These are phyloP conservation scores for Sporothrix brunneoviolacea DNA, from an alignment of 2,329 filamentous ascomycete species.

Conservation along the genomic window DNA sequence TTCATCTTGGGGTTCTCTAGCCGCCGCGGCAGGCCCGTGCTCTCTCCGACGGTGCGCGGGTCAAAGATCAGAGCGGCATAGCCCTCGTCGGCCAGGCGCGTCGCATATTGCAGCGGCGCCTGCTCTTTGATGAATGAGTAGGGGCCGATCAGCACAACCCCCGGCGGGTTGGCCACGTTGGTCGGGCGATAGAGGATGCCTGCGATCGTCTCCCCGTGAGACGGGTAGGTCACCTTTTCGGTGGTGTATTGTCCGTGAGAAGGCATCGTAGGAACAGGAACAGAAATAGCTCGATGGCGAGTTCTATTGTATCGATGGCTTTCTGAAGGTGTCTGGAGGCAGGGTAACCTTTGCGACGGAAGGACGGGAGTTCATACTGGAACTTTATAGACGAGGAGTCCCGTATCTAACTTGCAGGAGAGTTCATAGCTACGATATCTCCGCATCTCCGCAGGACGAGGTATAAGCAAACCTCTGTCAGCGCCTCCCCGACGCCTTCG, in stretches of 20 bases:
- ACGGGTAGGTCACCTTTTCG: constrained; percentile 10
- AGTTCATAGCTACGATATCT: no score
- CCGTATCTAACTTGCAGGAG: no score
- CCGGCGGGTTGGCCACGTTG: constrained; percentile 1
- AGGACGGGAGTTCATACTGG: no score
- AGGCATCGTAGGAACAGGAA: no score
- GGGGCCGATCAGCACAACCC: constrained; percentile 2
- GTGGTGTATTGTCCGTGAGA: constrained; percentile 10
- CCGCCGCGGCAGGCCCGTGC: constrained; percentile 5
- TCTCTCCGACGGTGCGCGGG: constrained; percentile 8
- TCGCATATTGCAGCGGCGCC: constrained; percentile 2
- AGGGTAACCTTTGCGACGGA: no score
- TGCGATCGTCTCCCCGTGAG: constrained; percentile 8
- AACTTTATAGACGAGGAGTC: no score
- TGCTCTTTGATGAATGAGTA: constrained; percentile 9
- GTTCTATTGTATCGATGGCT: no score
- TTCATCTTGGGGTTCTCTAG: constrained; percentile 9
- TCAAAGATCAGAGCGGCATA: constrained; percentile 6
- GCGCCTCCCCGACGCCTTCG: no score
- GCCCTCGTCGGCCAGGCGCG: constrained; percentile 9
- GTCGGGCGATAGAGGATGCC: constrained; percentile 4
- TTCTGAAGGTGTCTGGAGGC: no score
- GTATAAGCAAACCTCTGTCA: no score
- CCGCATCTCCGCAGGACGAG: no score
- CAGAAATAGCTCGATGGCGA: no score